Conservation (phyloP, 1,284 basidiomycete genomes). For the Lignosus rhinocerotis region DNA sequence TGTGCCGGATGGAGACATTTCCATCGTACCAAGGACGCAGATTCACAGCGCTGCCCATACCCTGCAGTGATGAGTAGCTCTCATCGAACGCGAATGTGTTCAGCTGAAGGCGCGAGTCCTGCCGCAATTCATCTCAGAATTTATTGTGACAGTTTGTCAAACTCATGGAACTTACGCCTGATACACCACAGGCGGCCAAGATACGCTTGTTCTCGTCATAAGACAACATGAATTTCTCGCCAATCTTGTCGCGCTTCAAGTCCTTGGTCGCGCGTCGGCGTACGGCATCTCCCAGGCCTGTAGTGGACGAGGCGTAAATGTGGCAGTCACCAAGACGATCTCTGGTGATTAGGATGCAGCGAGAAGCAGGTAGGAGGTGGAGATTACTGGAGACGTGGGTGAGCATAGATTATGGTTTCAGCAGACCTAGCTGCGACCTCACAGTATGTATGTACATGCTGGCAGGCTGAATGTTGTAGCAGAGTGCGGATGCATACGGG, state of each 20-base stretch:
- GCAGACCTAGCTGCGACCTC: slow-evolving; percentile 9
- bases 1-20: slow-evolving; percentile 30
- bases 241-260: slow-evolving; percentile 47
- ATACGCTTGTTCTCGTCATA: slow-evolving; percentile 52
- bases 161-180: slow-evolving; percentile 18
- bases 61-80: slow-evolving; percentile 37
- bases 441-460: slow-evolving; percentile 38
- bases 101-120: slow-evolving; percentile 36
- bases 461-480: slow-evolving; percentile 37
- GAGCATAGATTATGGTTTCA: neutral
- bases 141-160: neutral
- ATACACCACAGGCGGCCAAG: slow-evolving; percentile 43
- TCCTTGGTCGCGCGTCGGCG: slow-evolving; percentile 3
- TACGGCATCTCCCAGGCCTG: slow-evolving; percentile 26
- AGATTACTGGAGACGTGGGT: slow-evolving; percentile 33
- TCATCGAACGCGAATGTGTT: slow-evolving; percentile 50
- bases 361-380: slow-evolving; percentile 39
- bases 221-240: slow-evolving; percentile 42
- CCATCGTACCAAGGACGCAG: slow-evolving; percentile 46
- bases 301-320: slow-evolving; percentile 42
- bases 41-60: slow-evolving; percentile 40
- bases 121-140: neutral
- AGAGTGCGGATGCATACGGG: slow-evolving; percentile 26
- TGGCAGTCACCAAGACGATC: slow-evolving; percentile 35
- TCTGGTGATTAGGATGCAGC: slow-evolving; percentile 43